These are phyloP conservation scores for Tetramitus jugosus DNA, from an alignment of 208 protist genomes.

Conservation along the genomic window DNA sequence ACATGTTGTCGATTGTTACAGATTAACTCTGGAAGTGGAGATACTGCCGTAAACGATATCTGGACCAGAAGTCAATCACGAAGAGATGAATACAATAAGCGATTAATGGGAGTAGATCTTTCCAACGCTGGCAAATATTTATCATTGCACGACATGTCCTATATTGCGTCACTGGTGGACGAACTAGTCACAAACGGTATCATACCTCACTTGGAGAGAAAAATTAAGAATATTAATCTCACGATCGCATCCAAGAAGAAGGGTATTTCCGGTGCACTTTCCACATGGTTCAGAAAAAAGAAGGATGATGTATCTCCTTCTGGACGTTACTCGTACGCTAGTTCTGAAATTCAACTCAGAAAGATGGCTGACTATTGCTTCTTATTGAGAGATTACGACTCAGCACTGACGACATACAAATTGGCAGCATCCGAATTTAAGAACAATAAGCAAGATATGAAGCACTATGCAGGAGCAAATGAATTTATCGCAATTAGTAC, in stretches of 20 bases:
- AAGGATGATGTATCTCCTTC: background rate
- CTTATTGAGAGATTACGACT: background rate
- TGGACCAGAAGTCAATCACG: background rate
- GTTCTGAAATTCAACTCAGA: constrained; percentile 9
- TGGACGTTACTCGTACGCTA: background rate
- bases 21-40: background rate
- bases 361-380: background rate
- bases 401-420: background rate
- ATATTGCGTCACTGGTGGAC: background rate
- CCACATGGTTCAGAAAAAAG: background rate
- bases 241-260: background rate
- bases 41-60: background rate
- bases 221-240: background rate
- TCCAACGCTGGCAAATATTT: background rate
- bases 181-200: background rate
- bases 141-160: background rate
- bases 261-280: background rate
- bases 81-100: background rate
- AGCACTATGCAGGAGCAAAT: background rate
- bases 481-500: background rate
- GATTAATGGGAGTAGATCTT: too few relatives aligned
- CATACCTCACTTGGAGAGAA: background rate
- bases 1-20: background rate
- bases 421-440: background rate
- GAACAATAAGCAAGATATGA: background rate